These are phyloP conservation scores for Brassica juncea DNA, from an alignment of 345 rosid species.

Conservation along the genomic window DNA sequence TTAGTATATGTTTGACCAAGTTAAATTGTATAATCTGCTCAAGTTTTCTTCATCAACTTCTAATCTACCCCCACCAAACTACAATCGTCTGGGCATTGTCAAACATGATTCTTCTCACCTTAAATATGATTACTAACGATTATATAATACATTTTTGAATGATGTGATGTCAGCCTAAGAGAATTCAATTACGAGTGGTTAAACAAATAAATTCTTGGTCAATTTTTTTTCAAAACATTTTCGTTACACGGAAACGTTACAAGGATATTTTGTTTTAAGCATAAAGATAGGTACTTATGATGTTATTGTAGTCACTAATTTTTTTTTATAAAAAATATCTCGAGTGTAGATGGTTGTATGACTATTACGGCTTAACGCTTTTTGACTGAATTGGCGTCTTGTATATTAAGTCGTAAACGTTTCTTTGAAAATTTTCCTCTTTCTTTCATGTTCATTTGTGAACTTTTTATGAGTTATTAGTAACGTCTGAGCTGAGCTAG, in stretches of 20 bases:
- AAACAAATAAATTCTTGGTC: not conserved
- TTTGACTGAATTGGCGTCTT: not conserved
- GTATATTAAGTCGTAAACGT: not conserved
- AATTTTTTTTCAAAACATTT: not conserved
- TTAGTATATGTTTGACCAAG: not conserved
- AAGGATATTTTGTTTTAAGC: not conserved
- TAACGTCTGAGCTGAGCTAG: not conserved
- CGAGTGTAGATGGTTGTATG: not conserved
- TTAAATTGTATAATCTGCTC: not conserved
- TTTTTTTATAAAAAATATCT: not conserved
- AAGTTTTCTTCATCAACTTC: slow-evolving; percentile 6
- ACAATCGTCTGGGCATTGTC: not conserved
- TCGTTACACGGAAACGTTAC: not conserved
- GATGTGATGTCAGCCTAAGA: not conserved
- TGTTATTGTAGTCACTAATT: not conserved
- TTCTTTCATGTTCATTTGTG: not conserved
- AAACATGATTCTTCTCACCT: not conserved
- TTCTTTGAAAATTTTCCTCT: not conserved
- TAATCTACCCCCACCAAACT: slow-evolving; percentile 37
- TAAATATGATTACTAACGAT: not conserved
- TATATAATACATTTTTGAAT: not conserved
- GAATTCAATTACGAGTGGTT: not conserved
- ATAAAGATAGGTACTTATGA: not conserved
- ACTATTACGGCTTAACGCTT: not conserved
- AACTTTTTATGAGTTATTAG: not conserved